Base-by-base conservation (phyloP, 2,329 filamentous ascomycete genomes). In the Fusarium mundagurra region DNA sequence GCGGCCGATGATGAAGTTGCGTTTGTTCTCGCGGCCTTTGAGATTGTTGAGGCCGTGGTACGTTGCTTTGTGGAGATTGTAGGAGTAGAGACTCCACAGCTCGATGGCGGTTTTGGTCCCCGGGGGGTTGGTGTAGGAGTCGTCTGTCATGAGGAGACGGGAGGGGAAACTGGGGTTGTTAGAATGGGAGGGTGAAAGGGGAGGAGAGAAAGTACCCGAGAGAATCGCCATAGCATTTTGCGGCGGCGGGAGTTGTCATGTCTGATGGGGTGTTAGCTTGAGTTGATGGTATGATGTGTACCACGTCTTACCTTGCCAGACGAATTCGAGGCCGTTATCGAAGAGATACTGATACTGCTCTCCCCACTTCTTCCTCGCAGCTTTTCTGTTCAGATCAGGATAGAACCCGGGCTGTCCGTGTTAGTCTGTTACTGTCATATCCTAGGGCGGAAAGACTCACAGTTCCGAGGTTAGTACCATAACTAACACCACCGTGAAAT, bases 281-380 rank as follows among this genome's bases (percentile, higher is more conserved):
- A 50, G 3, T 50, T 33, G 1, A 12, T 33, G 11, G 27, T 9
- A 27, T 33, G 22, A 1, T 5, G 3, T 33, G 8, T 5, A n/a
- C 16, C 0, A 3, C 0, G 11, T 4, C 11, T 3, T 51, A 8
- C 33, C 51, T 18, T 64, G 61, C 54, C 61, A 60, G 8, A 64
- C 61, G 33, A 60, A 64, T 22, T 64, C 61, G n/a, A 64, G 61
- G 10, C 61, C 54, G 3, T 48, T 59, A 4, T 64, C 61, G 6
- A 64, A 64, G 11, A 64, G 54, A 8, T 60, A 38, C 36, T 64
- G 53, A 16, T 64, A 64, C 43, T 64, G 61, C 8, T 47, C 54
- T 4, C 61, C 61, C 61, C 61, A 64, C 22, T 39, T 31, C n/a
- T 64, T 60, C 16, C 61, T 48, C 1, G 61, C 54, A 13, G 34